Conservation (phyloP, 306 rosid genomes). For the Argentina anserina region DNA sequence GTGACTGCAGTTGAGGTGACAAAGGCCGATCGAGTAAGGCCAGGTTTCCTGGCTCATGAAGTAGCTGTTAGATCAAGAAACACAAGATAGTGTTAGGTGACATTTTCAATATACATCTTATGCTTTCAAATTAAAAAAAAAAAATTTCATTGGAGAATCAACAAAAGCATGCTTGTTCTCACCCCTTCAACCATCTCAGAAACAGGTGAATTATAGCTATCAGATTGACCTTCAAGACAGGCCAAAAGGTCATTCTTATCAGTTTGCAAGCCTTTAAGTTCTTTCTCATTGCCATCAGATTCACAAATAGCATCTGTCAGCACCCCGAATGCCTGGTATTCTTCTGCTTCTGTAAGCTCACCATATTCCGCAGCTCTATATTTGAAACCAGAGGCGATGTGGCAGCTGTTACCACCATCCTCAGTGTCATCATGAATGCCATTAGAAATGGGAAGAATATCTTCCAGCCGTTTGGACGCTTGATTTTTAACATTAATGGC, state of each 20-base stretch:
- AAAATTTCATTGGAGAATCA: neutral
- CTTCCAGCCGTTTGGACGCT: neutral
- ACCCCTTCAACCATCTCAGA: neutral
- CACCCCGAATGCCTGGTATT: neutral
- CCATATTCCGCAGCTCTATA: neutral
- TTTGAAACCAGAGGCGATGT: constrained; percentile 12
- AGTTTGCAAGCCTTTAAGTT: neutral
- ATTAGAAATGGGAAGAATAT: neutral
- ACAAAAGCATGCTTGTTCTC: neutral
- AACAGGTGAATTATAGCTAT: neutral
- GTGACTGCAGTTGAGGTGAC: neutral
- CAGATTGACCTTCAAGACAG: neutral
- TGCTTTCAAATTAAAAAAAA: neutral
- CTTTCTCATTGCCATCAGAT: neutral
- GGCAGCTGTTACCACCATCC: constrained; percentile 9
- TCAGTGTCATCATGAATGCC: neutral
- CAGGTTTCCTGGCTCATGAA: neutral
- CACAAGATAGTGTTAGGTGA: constrained; percentile 9
- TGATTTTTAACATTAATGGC: neutral
- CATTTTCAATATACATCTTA: constrained; percentile 5
- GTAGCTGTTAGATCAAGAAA: constrained; percentile 20
- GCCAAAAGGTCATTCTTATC: neutral
- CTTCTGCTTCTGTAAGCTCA: constrained; percentile 12
- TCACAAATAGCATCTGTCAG: neutral
- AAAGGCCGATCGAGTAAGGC: neutral